Percentiles rank a stretch among this genome's conserved stretches.
Evolutionary conservation across 805 yeast species (phyloP).

Genomic region (Pichia nanzhaoensis): DNA sequence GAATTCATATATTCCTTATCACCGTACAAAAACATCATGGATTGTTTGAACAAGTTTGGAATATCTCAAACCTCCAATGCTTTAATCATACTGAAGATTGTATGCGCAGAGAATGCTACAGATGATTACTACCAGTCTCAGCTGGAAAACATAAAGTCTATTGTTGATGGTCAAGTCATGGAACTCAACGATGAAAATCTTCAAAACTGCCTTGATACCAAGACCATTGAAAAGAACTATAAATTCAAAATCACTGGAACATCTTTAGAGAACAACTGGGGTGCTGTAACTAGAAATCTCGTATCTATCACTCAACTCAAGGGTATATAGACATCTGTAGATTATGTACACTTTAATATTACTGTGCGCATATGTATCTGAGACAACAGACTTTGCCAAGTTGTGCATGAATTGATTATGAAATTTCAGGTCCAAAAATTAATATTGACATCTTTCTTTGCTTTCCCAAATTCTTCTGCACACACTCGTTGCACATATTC

Average conservation of each 20-base stretch:
- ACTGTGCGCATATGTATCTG: too few relatives aligned
- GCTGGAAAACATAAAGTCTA: slow-evolving; percentile 14
- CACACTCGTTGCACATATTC: neutral
- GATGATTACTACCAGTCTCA: slow-evolving; percentile 13
- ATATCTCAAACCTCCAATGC: slow-evolving; percentile 42
- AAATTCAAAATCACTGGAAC: slow-evolving; percentile 18
- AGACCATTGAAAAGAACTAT: slow-evolving; percentile 20
- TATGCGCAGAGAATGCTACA: slow-evolving; percentile 17
- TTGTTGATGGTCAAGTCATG: slow-evolving; percentile 31
- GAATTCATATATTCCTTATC: slow-evolving; percentile 65
- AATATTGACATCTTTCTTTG: too few relatives aligned
- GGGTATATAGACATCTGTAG: slow-evolving; percentile 14
- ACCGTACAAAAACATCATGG: slow-evolving; percentile 65
- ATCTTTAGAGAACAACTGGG: slow-evolving; percentile 14
- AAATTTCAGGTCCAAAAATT: too few relatives aligned
- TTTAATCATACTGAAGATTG: slow-evolving; percentile 47
- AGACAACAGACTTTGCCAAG: neutral
- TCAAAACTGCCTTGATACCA: slow-evolving; percentile 28
- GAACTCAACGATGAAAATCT: slow-evolving; percentile 31
- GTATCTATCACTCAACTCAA: slow-evolving; percentile 27
- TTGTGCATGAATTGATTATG: neutral
- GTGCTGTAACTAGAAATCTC: slow-evolving; percentile 19
- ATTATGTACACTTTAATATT: neutral
- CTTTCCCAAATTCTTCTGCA: neutral
- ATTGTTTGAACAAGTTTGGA: slow-evolving; percentile 67